Base-by-base conservation (phyloP, 2,329 filamentous ascomycete species). In the Xylaria sp. region DNA sequence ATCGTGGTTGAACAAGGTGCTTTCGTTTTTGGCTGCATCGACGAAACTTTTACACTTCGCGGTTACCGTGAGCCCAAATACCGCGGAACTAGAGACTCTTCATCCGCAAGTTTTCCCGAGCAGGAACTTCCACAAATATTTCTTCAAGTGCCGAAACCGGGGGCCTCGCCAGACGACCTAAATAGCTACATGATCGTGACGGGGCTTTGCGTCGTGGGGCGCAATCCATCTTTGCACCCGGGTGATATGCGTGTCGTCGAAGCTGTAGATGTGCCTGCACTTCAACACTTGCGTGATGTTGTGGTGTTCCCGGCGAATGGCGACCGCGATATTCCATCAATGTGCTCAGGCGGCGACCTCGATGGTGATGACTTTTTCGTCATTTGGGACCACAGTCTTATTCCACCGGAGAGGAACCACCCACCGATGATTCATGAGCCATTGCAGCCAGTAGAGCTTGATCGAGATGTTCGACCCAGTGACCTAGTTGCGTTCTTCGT, bases 291-390 rank as follows among this genome's bases (percentile, higher is more conserved):
- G 4, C 90, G 87, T 65, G 90, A 98, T 76, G 92, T 97, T 0
- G 90, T 98, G 0, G 94, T 98, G 0, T 91, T 99, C 57, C 93
- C 96, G 0, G 89, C 92, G 41, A 90, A 83, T 0, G 95, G 95
- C 0, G 93, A 97, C 75, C 86, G 91, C 18, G 93, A 97, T 70
- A 82, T 99, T 25, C 89, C 94, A 0, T 94, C 92, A 75, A 98
- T 98, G 95, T 94, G 96, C 71, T 97, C 96, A 4, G 96, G 96
- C 1, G 96, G 96, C 0, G 96, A 99, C 76, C 85, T 99, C 0
- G 96, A 99, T 76, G 96, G 96, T 0, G 96, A 99, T 74, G 96
- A 99, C 76, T 99, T 94, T 77, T 90, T 98, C 63, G 89, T 98
- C 5, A 91, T 97, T 53, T 99, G 96, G 95, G 94, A 99, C 72